Base-by-base conservation (phyloP, 2,329 filamentous ascomycete genomes). In the Simplicillium sp. region DNA sequence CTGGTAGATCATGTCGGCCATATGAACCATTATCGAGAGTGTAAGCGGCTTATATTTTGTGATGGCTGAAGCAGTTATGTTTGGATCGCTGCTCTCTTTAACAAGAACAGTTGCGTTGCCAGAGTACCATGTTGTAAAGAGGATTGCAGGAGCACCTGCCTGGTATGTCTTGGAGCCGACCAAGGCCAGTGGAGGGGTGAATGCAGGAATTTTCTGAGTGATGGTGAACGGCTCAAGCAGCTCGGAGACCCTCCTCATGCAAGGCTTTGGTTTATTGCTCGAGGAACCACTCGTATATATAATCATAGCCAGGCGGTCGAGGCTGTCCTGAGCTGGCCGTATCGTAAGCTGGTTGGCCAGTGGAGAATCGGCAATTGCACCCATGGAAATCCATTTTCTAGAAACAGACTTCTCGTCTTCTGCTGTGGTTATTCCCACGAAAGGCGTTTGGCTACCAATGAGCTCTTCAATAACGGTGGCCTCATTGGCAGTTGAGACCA, bases 201-300 rank as follows among this genome's bases (percentile, higher is more conserved):
- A 4, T 3, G 37, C 28, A 12, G 37, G 37, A 12, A 39, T n/a
- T 6, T 14, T 17, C 6, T 17, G 11, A 11, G 15, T 17, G 14
- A 36, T 18, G 15, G 34, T 36, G 15, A 36, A 36, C 11, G 34
- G 34, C 6, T 18, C 34, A 18, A 36, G 34, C 6, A 39, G 28
- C 29, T 39, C 28, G 12, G 28, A 16, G 14, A 39, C 37, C 11
- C 18, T 14, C 5, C 37, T 25, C 14, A 39, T 16, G 29, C 37
- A 39, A 16, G 18, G 28, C 29, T 39, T 39, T 15, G 37, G 37
- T 6, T 39, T 32, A 29, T 17, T 14, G 37, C 20, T 39, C 25
- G 37, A 39, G 2, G 37, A 32, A 16, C 37, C 37, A 11, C 37
- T 39, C 12, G 37, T 29, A 29, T 39, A 39, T 12, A 39, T 39